phyloP scores from a whole-genome alignment of 352 stramenopile species.

The Blastocystis sp. region DNA sequence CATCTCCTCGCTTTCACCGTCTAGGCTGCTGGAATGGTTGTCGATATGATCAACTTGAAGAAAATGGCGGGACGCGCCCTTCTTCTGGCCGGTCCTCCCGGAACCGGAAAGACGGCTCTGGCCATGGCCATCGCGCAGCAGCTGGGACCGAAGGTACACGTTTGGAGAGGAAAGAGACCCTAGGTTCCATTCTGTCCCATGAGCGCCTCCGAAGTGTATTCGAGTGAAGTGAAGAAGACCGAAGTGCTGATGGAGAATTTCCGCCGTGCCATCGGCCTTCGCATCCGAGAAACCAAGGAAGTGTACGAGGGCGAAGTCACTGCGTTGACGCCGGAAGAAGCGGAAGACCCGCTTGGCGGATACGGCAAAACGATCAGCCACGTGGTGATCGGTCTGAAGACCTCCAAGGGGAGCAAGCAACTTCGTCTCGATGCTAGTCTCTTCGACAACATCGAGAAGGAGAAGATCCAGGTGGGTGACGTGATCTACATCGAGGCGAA shows the following conservation, averaged over 20 bases:
- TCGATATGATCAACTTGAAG: conserved; percentile 93
- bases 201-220: conserved; percentile 97
- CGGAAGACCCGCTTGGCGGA: conserved; percentile 87
- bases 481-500: conserved; percentile 99
- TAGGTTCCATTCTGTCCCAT: conserved; percentile 93
- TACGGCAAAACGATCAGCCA: conserved; percentile 96
- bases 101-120: conserved; percentile 93
- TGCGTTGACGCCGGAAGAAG: conserved; percentile 94
- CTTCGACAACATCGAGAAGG: conserved; percentile 94
- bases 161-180: neutral
- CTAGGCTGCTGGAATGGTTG: conserved; percentile 81
- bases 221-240: conserved; percentile 97
- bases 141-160: conserved; percentile 79
- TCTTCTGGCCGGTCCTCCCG: conserved; percentile 85
- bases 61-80: conserved; percentile 95
- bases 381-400: conserved; percentile 95
- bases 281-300: conserved; percentile 99
- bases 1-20: neutral
- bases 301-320: conserved; percentile 82
- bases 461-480: conserved; percentile 89
- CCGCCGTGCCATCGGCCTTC: conserved; percentile 92
- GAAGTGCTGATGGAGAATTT: conserved; percentile 99
- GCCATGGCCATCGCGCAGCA: conserved; percentile 91
- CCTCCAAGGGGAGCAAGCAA: conserved; percentile 92
- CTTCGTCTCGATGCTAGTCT: conserved; percentile 94